These are phyloP conservation scores for Cryptococcus sp. DNA, from an alignment of 1,284 basidiomycete species.

Conservation along the genomic window DNA sequence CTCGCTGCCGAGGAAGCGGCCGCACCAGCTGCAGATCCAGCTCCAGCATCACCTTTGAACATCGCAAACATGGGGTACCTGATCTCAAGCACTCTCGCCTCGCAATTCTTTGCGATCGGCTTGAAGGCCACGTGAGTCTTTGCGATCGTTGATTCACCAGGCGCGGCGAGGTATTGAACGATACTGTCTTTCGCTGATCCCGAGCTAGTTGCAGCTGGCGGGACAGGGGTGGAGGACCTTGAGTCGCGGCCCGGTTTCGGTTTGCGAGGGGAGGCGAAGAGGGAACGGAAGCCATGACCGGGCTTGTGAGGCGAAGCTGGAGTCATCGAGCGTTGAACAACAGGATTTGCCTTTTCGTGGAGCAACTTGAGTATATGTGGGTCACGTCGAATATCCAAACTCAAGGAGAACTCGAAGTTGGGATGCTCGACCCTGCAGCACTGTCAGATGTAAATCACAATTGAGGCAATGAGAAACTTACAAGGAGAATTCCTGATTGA, in stretches of 20 bases:
- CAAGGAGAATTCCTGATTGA: slow-evolving; percentile 94
- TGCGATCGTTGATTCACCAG: slow-evolving; percentile 67
- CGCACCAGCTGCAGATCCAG: background rate
- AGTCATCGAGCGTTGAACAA: slow-evolving; percentile 58
- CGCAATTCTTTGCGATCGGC: slow-evolving; percentile 75
- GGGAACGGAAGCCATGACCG: slow-evolving; percentile 64
- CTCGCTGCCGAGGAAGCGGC: slow-evolving; percentile 10
- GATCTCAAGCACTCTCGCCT: slow-evolving; percentile 78
- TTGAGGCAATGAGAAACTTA: slow-evolving; percentile 52
- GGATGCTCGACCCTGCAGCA: slow-evolving; percentile 54
- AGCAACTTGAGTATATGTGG: slow-evolving; percentile 68
- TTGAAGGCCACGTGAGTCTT: slow-evolving; percentile 82
- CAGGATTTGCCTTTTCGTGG: slow-evolving; percentile 59
- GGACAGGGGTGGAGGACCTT: slow-evolving; percentile 33
- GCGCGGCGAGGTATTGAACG: slow-evolving; percentile 75
- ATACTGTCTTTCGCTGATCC: slow-evolving; percentile 59
- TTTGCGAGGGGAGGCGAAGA: slow-evolving; percentile 76
- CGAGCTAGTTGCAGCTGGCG: slow-evolving; percentile 27
- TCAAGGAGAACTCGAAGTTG: slow-evolving; percentile 87
- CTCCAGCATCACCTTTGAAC: slow-evolving; percentile 40
- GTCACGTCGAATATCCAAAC: slow-evolving; percentile 77
- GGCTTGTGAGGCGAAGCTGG: slow-evolving; percentile 31
- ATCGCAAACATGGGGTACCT: slow-evolving; percentile 78
- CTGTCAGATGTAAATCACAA: background rate
- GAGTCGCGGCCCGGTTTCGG: slow-evolving; percentile 52